phyloP scores from a whole-genome alignment of 1,284 basidiomycete species.

The Bjerkandera adusta region DNA sequence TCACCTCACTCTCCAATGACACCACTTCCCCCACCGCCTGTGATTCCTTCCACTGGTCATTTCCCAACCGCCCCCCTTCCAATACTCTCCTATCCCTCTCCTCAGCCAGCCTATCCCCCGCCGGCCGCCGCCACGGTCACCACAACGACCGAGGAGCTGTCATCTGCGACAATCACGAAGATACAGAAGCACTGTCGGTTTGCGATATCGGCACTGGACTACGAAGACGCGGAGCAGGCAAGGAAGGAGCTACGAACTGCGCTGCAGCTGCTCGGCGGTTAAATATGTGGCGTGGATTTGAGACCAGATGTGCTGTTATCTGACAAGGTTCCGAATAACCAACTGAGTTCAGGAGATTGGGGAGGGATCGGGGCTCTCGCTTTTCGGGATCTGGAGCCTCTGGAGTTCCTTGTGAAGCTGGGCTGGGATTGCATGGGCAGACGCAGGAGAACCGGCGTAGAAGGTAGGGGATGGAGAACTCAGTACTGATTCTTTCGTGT shows the following conservation, averaged over 20 bases:
- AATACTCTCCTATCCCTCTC: slow-evolving; percentile 7
- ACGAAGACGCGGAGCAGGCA: slow-evolving; percentile 86
- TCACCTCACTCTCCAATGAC: slow-evolving; percentile 15
- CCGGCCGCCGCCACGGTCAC: slow-evolving; percentile 25
- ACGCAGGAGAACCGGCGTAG: slow-evolving; percentile 20
- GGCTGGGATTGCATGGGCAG: slow-evolving; percentile 1
- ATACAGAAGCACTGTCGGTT: slow-evolving; percentile 89
- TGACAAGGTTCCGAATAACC: too few species aligned
- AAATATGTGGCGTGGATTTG: too few species aligned
- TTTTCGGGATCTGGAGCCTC: slow-evolving; percentile 11
- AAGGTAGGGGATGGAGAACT: slow-evolving; percentile 18
- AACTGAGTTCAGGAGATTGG: background rate
- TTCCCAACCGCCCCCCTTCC: slow-evolving; percentile 9
- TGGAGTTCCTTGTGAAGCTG: slow-evolving; percentile 6
- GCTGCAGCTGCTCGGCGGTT: slow-evolving; percentile 64
- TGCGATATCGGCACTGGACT: slow-evolving; percentile 90
- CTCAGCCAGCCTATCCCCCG: slow-evolving; percentile 9
- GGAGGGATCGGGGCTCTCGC: slow-evolving; percentile 15
- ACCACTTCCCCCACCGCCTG: slow-evolving; percentile 13
- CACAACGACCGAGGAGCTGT: slow-evolving; percentile 47
- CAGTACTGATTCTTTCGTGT: slow-evolving; percentile 28
- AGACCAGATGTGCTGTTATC: too few species aligned
- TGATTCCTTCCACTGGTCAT: slow-evolving; percentile 8
- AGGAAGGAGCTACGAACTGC: slow-evolving; percentile 77
- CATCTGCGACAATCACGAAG: slow-evolving; percentile 62